Conservation (phyloP, 345 rosid species). For the Cardamine occulta region DNA sequence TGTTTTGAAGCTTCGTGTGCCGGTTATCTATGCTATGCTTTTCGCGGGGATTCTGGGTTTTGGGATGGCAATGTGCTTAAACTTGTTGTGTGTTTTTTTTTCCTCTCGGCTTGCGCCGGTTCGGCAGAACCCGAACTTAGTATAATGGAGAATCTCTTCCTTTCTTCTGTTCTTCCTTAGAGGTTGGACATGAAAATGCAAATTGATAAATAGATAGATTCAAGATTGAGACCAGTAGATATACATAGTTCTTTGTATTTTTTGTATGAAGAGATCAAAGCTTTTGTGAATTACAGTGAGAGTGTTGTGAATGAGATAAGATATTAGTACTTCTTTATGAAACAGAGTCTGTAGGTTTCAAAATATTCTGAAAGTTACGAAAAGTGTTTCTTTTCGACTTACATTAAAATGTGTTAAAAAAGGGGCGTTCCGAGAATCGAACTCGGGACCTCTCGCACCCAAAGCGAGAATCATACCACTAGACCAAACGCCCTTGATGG, state of each 20-base stretch:
- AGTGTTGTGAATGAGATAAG: background rate
- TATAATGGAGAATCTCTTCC: constrained; percentile 41
- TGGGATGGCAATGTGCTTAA: constrained; percentile 77
- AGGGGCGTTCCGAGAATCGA: constrained; percentile 80
- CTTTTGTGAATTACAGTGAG: constrained; percentile 5
- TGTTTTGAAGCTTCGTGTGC: constrained; percentile 65
- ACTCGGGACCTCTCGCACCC: constrained; percentile 94
- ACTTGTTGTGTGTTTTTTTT: constrained; percentile 60
- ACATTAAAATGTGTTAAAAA: no score
- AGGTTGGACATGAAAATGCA: constrained; percentile 19
- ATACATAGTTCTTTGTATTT: constrained; percentile 10
- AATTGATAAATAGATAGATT: constrained; percentile 16
- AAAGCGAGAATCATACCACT: constrained; percentile 94
- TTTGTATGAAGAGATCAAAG: constrained; percentile 13
- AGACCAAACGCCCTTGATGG: constrained; percentile 37
- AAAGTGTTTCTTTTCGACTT: no score
- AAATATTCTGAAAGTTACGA: background rate
- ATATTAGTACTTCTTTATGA: background rate
- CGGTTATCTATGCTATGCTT: constrained; percentile 63
- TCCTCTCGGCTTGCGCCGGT: constrained; percentile 53
- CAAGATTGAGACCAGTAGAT: constrained; percentile 27
- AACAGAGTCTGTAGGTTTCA: background rate
- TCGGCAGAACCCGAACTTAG: constrained; percentile 53
- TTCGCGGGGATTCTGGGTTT: constrained; percentile 74
- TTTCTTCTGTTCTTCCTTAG: constrained; percentile 11